Evolutionary conservation across 2,329 filamentous ascomycete genomes (phyloP), one percentile per base, ranked within the genome.

Genomic region (Fusarium euwallaceae): DNA sequence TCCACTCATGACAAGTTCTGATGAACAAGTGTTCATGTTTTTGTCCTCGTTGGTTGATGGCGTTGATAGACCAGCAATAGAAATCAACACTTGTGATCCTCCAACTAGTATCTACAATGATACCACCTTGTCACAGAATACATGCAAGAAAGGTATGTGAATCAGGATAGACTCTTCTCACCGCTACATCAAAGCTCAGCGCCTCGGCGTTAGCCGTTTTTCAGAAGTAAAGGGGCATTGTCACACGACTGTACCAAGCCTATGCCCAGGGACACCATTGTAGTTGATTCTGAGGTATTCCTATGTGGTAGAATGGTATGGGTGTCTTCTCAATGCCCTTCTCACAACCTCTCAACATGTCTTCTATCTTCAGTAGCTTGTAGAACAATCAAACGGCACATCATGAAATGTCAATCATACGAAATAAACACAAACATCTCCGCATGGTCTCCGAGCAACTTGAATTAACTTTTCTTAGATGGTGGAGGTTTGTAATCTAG

Each of bases 371-470:
- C 24, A 53, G 24, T 12, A 29, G 45, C 45, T 29, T 10, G 45
- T 6, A 53, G 24, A 29, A 53, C 24, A 29, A 11, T 27, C 27
- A 29, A 53, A 29, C 45, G 10, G 24, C 45, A 27, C 24, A 53
- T 27, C 32, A 37, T 29, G 32, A 63, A 27, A 17, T 55, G 29
- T 17, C 34, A 53, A 53, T 20, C 43, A 55, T 29, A 12, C 14
- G 11, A 20, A 12, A n/a, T 29, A 74, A 74, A 72, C 56, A 74
- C 41, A 43, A 45, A 27, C 41, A 53, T 69, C 34, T 66, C 72
- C 41, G 22, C 51, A 11, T 65, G 68, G 72, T 74, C 37, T 45
- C 72, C 72, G 32, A 72, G 72, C 71, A 75, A 74, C 69, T 72
- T 53, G 36, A 66, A 75, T 74, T 72, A 72, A 66, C 69, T 74